Base-by-base conservation (phyloP, 1,284 basidiomycete species). In the Austropuccinia psidii region DNA sequence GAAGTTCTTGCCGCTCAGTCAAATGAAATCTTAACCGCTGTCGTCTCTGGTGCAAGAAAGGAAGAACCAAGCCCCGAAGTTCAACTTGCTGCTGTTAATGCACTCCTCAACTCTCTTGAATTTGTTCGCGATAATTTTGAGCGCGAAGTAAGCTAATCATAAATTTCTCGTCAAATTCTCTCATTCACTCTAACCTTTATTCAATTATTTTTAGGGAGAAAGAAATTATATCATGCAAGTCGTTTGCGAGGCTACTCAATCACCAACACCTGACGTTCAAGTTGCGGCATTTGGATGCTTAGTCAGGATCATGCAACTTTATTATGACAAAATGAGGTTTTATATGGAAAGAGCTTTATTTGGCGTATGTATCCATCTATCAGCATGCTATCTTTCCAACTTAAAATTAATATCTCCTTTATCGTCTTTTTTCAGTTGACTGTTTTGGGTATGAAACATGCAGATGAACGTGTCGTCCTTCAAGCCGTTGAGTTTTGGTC, bases 141-240 rank as follows among this genome's bases (percentile, higher is more conserved):
- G 78, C 88, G 93, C 74, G 93, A 97, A 85, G 93, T 93, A 77
- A 74, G 86, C 55, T 17, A 43, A 17, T 41, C 49, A 27, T 70
- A 24, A 70, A 76, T 17, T 49, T 29, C 2, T 5, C 17, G 31
- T 29, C 37, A 37, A 9, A 55, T 76, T 31, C 75, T 77, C 58
- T 76, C 69, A 21, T 11, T 0, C 9, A 15, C 39, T 57, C 57
- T 65, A 24, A 19, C 29, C 29, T 60, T 76, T 21, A 74, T 50
- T n/a, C 29, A 7, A 21, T 19, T 24, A 9, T 24, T 27, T 15
- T 31, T 77, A 94, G 91, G 95, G 96, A 75, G 95, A 98, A 82
- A 88, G 95, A 68, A 98, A 98, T 83, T 98, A 97, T 83, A 98
- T 99, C 82, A 98, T 98, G 96, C 96, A 99, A 84, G 93, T 98